Conservation (phyloP, 2,329 filamentous ascomycete genomes). For the Scedosporium boydii region DNA sequence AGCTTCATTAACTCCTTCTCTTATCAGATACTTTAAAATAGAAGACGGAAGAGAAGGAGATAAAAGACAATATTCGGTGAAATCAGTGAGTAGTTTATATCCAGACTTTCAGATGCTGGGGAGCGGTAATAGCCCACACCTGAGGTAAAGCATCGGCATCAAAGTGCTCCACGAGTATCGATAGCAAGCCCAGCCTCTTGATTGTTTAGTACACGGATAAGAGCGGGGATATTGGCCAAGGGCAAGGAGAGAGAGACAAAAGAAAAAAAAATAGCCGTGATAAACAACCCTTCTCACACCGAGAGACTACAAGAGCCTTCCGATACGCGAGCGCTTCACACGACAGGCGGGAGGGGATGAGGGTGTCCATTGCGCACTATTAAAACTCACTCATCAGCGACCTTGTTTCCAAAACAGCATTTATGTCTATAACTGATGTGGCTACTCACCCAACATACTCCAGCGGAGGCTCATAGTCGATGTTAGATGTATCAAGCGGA, state of each 20-base stretch:
- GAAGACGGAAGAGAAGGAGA: too few relatives aligned
- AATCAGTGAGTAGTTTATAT: too few relatives aligned
- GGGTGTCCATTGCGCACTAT: not conserved
- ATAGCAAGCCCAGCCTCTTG: too few relatives aligned
- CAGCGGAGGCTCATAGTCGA: not conserved
- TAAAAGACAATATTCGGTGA: too few relatives aligned
- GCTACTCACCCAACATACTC: slow-evolving; percentile 4
- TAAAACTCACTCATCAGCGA: not conserved
- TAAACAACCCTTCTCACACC: not conserved
- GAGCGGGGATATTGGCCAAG: not conserved
- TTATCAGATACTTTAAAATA: too few relatives aligned
- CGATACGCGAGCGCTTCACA: not conserved
- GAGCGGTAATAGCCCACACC: too few relatives aligned
- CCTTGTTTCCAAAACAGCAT: not conserved
- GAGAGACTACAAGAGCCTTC: not conserved
- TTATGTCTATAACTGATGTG: not conserved
- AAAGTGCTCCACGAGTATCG: too few relatives aligned
- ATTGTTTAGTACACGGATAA: not conserved
- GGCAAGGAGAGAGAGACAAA: not conserved
- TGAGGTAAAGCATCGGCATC: too few relatives aligned
- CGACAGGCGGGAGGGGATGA: not conserved
- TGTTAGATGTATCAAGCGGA: slow-evolving; percentile 29
- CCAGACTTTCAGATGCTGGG: too few relatives aligned
- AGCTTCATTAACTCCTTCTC: too few relatives aligned
- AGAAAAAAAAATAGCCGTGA: not conserved